Conservation (phyloP, 139 green algal genomes). For the Deuterostichococcus epilithicus region DNA sequence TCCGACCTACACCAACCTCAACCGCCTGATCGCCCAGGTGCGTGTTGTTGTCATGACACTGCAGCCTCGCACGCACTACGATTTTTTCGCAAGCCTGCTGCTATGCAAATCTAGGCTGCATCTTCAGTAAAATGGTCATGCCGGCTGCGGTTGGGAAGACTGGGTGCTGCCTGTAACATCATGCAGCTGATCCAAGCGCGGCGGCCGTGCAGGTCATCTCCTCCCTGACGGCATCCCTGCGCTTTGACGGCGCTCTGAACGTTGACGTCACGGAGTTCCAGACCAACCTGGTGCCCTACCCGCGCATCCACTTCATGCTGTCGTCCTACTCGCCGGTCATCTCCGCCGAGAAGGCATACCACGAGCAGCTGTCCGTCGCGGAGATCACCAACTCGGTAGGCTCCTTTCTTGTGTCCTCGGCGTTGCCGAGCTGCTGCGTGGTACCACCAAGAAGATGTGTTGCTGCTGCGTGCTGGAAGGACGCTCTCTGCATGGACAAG, state of each 20-base stretch:
- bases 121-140: too few relatives aligned
- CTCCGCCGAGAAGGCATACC: conserved; percentile 98
- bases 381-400: conserved; percentile 92
- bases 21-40: conserved; percentile 86
- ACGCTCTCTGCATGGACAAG: too few relatives aligned
- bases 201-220: conserved; percentile 79
- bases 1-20: conserved; percentile 97
- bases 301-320: conserved; percentile 99
- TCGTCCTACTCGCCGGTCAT: conserved; percentile 96
- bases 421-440: too few relatives aligned
- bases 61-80: too few relatives aligned
- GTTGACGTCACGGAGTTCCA: conserved; percentile 98
- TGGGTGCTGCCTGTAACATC: too few relatives aligned
- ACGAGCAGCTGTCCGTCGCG: conserved; percentile 96
- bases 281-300: conserved; percentile 99
- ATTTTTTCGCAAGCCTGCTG: too few relatives aligned
- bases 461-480: too few relatives aligned
- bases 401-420: too few relatives aligned
- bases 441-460: too few relatives aligned
- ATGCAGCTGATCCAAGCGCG: neutral
- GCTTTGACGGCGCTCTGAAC: conserved; percentile 95
- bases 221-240: conserved; percentile 91
- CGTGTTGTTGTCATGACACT: neutral
- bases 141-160: too few relatives aligned
- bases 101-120: too few relatives aligned